Conservation (phyloP, 1,284 basidiomycete genomes). For the Ceratobasidium sp. region DNA sequence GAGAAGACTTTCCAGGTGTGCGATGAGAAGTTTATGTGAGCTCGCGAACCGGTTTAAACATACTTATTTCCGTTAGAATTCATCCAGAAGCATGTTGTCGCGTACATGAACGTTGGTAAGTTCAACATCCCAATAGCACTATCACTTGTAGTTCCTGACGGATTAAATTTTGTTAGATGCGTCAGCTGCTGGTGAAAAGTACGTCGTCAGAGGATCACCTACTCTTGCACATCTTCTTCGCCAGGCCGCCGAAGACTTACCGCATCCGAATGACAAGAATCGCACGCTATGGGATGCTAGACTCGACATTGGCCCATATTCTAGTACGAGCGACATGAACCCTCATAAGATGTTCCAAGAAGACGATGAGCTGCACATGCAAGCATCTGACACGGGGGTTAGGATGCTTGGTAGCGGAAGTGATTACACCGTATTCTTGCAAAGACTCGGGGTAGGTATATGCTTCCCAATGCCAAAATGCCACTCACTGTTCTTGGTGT, state of each 20-base stretch:
- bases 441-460: constrained; percentile 59
- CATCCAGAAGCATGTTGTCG: constrained; percentile 79
- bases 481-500: background rate
- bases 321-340: constrained; percentile 4
- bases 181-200: constrained; percentile 75
- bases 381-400: constrained; percentile 44
- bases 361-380: background rate
- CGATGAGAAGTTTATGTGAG: background rate
- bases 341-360: constrained; percentile 2
- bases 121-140: constrained; percentile 21
- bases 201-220: constrained; percentile 69
- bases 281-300: constrained; percentile 55
- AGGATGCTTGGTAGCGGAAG: constrained; percentile 62
- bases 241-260: constrained; percentile 70
- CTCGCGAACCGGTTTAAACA: background rate
- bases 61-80: constrained; percentile 59
- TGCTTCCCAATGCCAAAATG: background rate
- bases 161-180: constrained; percentile 59
- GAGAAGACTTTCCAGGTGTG: constrained; percentile 75
- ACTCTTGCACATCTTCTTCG: constrained; percentile 82
- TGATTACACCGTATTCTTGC: constrained; percentile 69
- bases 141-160: background rate
- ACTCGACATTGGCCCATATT: constrained; percentile 49
- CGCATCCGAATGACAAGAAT: constrained; percentile 59
- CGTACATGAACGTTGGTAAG: constrained; percentile 86